Conservation (phyloP, 345 rosid species). For the Iberis pinnata region DNA sequence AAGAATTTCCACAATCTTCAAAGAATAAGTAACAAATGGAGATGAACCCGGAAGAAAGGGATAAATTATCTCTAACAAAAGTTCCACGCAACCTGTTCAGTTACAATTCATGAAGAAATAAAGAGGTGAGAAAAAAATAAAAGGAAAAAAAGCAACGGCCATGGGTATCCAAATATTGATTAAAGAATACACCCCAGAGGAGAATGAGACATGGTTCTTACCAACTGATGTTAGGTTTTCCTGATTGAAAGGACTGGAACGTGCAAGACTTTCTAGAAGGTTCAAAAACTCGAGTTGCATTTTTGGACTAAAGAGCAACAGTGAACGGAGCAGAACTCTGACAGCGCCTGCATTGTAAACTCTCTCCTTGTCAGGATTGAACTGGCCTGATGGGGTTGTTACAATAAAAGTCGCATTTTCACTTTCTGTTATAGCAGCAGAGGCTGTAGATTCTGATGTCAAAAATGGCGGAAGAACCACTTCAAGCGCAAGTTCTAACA, state of each 20-base stretch:
- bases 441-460: slow-evolving; percentile 44
- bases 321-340: slow-evolving; percentile 70
- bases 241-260: slow-evolving; percentile 83
- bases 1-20: slow-evolving; percentile 94
- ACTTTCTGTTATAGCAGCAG: slow-evolving; percentile 39
- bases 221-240: slow-evolving; percentile 92
- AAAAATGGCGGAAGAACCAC: slow-evolving; percentile 85
- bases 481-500: slow-evolving; percentile 94
- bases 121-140: slow-evolving; percentile 27
- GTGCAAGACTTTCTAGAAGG: slow-evolving; percentile 78
- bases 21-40: slow-evolving; percentile 63
- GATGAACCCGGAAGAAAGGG: slow-evolving; percentile 88
- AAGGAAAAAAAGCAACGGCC: slow-evolving; percentile 21
- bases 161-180: slow-evolving; percentile 18
- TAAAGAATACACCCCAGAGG: slow-evolving; percentile 10
- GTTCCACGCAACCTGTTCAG: slow-evolving; percentile 82
- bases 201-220: slow-evolving; percentile 35
- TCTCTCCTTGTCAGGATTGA: slow-evolving; percentile 71
- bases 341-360: slow-evolving; percentile 88
- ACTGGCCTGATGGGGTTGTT: slow-evolving; percentile 50
- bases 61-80: slow-evolving; percentile 76
- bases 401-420: slow-evolving; percentile 47
- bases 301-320: slow-evolving; percentile 89
- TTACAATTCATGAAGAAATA: slow-evolving; percentile 11
- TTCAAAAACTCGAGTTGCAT: slow-evolving; percentile 81